Percentiles rank a stretch among this genome's conserved stretches.
These are phyloP conservation scores for Starmerella ratchasimensis DNA, from an alignment of 805 yeast species.

Conservation along the genomic window DNA sequence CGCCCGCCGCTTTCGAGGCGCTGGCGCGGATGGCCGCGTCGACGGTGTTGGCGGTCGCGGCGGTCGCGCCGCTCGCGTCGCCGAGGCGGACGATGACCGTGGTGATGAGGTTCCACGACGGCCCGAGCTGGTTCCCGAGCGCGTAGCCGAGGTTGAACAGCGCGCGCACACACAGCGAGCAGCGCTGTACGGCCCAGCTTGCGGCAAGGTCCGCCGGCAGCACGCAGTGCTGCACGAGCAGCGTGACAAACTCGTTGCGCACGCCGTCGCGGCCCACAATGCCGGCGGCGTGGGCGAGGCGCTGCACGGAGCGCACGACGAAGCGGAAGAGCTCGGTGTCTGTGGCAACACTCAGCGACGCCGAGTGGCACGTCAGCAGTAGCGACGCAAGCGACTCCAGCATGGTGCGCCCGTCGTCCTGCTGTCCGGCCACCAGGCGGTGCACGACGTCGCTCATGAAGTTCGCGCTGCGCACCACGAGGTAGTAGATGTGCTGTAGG, in stretches of 20 bases:
- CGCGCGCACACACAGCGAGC: constrained; percentile 65
- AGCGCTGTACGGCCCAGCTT: constrained; percentile 41
- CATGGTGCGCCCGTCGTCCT: constrained; percentile 20
- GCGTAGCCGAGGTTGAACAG: constrained; percentile 63
- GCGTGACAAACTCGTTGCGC: constrained; percentile 41
- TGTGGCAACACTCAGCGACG: constrained; percentile 48
- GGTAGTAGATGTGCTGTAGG: constrained; percentile 43
- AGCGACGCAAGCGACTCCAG: constrained; percentile 12
- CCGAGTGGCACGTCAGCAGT: constrained; percentile 34
- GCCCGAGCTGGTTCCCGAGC: constrained; percentile 57
- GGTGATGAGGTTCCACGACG: constrained; percentile 51
- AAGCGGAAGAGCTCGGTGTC: constrained; percentile 59
- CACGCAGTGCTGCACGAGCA: constrained; percentile 20
- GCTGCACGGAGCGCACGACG: constrained; percentile 60
- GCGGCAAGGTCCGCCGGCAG: constrained; percentile 11
- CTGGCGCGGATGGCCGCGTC: too few relatives aligned
- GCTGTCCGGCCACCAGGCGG: constrained; percentile 29
- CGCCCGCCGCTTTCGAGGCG: too few relatives aligned
- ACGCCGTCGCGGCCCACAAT: constrained; percentile 42
- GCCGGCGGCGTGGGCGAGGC: constrained; percentile 72
- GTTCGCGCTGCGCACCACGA: constrained; percentile 42
- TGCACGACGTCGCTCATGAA: constrained; percentile 52
- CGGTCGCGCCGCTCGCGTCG: constrained; percentile 1
- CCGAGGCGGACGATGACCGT: constrained; percentile 18
- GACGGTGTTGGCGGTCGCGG: not conserved